Percentiles rank a stretch among this genome's conserved stretches.
phyloP scores from a whole-genome alignment of 2,329 filamentous ascomycete species.

The Lecanicillium sp. region DNA sequence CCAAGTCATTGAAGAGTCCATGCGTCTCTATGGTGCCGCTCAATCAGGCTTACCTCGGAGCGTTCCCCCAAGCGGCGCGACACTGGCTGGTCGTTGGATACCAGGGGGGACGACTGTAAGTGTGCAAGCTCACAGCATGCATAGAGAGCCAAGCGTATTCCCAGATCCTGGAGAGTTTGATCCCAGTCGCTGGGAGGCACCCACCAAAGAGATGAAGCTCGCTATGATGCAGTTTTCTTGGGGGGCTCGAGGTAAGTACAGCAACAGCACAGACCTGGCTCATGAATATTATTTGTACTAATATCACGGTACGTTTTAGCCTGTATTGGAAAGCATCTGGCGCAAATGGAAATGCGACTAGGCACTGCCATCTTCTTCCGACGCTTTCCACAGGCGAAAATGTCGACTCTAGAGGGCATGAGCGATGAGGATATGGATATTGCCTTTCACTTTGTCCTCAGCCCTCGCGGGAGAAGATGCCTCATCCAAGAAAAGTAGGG shows the following conservation, averaged over 20 bases:
- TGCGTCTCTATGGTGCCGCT: constrained; percentile 33
- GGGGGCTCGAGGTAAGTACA: constrained; percentile 35
- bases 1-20: constrained; percentile 33
- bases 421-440: constrained; percentile 26
- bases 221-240: constrained; percentile 44
- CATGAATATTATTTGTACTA: not conserved
- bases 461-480: constrained; percentile 22
- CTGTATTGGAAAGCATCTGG: constrained; percentile 50
- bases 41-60: constrained; percentile 30
- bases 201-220: constrained; percentile 33
- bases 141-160: constrained; percentile 32
- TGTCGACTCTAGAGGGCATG: constrained; percentile 25
- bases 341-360: constrained; percentile 45
- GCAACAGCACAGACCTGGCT: not conserved
- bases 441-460: constrained; percentile 23
- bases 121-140: constrained; percentile 38
- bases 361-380: constrained; percentile 43
- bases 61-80: constrained; percentile 29
- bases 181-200: constrained; percentile 28
- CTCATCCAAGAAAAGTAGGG: constrained; percentile 18
- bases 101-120: constrained; percentile 29
- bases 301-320: constrained; percentile 13
- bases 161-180: constrained; percentile 25
- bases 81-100: constrained; percentile 29
- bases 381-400: constrained; percentile 27